Evolutionary conservation across 331 rosid genomes (phyloP).

Genomic region (Saraca asoca): DNA sequence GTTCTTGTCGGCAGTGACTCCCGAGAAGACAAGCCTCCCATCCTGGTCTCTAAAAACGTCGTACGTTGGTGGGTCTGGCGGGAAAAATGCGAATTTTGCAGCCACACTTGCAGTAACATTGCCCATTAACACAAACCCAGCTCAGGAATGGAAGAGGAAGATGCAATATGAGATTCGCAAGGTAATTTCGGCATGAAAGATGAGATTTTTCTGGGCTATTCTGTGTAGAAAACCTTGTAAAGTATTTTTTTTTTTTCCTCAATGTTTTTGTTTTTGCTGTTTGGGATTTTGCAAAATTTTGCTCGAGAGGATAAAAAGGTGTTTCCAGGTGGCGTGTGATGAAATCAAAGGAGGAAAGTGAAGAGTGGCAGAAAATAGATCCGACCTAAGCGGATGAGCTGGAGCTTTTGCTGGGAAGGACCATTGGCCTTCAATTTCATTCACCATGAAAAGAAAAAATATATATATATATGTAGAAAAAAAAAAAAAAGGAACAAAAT

Average conservation of each 20-base stretch:
- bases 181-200: conserved; percentile 49
- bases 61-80: conserved; percentile 93
- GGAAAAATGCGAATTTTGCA: conserved; percentile 88
- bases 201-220: conserved; percentile 29
- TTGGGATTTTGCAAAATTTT: conserved; percentile 33
- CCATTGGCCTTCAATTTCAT: conserved; percentile 21
- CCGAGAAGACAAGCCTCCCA: conserved; percentile 58
- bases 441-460: background rate
- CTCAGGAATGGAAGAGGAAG: conserved; percentile 18
- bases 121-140: conserved; percentile 64
- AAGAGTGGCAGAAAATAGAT: conserved; percentile 51
- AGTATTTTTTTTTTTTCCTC: background rate
- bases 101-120: conserved; percentile 84
- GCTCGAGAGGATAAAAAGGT: conserved; percentile 49
- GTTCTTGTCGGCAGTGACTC: conserved; percentile 66
- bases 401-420: conserved; percentile 41
- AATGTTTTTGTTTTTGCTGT: background rate
- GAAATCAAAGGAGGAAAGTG: conserved; percentile 42
- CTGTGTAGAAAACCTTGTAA: background rate
- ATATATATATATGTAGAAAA: background rate
- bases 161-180: background rate
- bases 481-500: background rate
- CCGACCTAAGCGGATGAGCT: conserved; percentile 79
- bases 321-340: conserved; percentile 44
- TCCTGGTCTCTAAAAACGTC: conserved; percentile 51